Base-by-base conservation (phyloP, 768 basidiomycete species). In the Amyloporia xantha region DNA sequence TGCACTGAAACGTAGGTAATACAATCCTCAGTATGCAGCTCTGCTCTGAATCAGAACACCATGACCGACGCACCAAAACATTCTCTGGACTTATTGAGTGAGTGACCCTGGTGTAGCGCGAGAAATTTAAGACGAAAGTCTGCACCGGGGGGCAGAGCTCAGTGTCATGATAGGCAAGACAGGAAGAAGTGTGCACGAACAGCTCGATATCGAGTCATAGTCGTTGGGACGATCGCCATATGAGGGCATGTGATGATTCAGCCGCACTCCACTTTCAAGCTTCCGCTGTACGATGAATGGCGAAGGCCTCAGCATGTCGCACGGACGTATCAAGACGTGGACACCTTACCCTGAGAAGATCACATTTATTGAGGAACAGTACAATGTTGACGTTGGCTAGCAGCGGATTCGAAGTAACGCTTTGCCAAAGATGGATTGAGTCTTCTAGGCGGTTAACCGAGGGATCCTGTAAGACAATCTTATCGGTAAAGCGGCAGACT, bases 171-270 rank as follows among this genome's bases (percentile, higher is more conserved):
- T n/a, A n/a, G n/a, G n/a, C n/a, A n/a, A n/a, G n/a, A n/a, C n/a
- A n/a, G n/a, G n/a, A n/a, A n/a, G n/a, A n/a, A n/a, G n/a, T n/a
- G 17, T 50, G 20, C 4, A 70, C 77, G 45, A 61, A 90, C 89
- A 91, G 66, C 81, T 83, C 21, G 80, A 77, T 19, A 90, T 81
- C 6, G 77, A 76, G 26, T 84, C 81, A 53, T 81, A 90, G 63
- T 92, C 87, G 62, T 92, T 92, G 15, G 82, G 76, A 56, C 83
- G 69, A 59, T 87, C 80, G 2, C 82, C 79, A 58, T 91, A 92
- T 6, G 76, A 77, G 5, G 75, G 60, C 72, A 92, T 78, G 58
- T 90, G 73, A 41, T 82, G 77, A 55, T 69, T 81, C 27, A 91
- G 68, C 56, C 77, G 76, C 37, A 90, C 84, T 19, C 90, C 90